Evolutionary conservation across 148 eudicot species (phyloP), one percentile per base, ranked within the genome.

Genomic region (Polygonum maritimum): DNA sequence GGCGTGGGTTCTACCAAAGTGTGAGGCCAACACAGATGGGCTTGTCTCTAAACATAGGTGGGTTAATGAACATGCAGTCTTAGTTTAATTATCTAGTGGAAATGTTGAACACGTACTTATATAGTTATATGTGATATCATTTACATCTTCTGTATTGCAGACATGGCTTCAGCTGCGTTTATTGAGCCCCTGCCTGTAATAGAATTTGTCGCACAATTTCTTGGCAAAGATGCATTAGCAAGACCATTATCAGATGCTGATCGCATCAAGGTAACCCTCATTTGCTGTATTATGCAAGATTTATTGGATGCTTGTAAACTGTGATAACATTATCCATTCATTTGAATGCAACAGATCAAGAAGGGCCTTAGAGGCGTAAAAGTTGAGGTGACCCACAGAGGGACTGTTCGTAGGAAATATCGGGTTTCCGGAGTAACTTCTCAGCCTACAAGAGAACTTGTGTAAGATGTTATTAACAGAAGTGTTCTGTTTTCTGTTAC

Each of bases 21-120:
- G 85, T 89, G 31, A 84, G 91, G 74, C 93, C 93, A 12, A 89
- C 93, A 40, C 93, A 87, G 79, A 89, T 89, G 93, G 93, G 93
- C 21, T 82, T 89, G 77, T 89, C 93, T 60, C 84, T 89, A 40
- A 89, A 89, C 74, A 87, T 89, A 48, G 93, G 93, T 89, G 49
- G 38, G 75, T 72, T n/a, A 10, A 18, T 71, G 40, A 13, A 67
- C 41, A 67, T 18, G 55, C n/a, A 51, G 55, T 51, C 55, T 15
- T 14, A 51, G 14, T 51, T 26, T 48, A 41, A 39, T 39, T 65
- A 36, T 69, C 12, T 35, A 16, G 7, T 76, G 49, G 36, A 38
- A 48, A 26, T 54, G 26, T 54, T 21, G 26, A 18, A n/a, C 13
- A 21, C 26, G 51, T 4, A 40, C 65, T 44, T 36, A 62, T 36